Percentiles rank a stretch among this genome's conserved stretches.
phyloP scores from a whole-genome alignment of 352 stramenopile genomes.

The Pythium oligandrum region DNA sequence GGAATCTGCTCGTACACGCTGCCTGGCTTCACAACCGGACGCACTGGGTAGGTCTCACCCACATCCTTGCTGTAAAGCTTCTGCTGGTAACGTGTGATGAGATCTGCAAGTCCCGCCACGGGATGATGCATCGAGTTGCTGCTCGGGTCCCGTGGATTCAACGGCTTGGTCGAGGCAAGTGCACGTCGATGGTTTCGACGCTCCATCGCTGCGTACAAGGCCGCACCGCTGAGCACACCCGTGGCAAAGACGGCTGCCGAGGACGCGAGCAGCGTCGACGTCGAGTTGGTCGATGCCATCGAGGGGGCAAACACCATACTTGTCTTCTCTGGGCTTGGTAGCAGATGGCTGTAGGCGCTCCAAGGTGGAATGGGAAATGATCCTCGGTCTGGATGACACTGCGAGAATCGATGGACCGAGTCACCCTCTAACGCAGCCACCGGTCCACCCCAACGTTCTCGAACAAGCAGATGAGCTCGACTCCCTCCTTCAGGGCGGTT shows the following conservation, averaged over 20 bases:
- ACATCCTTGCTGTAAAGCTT: constrained; percentile 37
- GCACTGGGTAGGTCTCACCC: constrained; percentile 31
- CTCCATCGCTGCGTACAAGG: constrained; percentile 34
- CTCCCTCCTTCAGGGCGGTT: no score
- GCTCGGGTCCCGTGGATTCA: constrained; percentile 34
- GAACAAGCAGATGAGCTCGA: no score
- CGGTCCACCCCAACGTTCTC: no score
- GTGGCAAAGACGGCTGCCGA: constrained; percentile 31
- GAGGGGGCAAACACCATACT: no score
- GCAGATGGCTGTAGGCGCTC: no score
- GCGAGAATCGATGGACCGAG: no score
- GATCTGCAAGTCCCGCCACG: constrained; percentile 38
- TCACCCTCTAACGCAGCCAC: no score
- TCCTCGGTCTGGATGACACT: no score
- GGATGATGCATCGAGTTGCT: constrained; percentile 28
- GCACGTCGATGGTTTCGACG: constrained; percentile 22
- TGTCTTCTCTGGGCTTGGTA: no score
- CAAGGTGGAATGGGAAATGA: no score
- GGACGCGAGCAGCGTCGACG: constrained; percentile 15
- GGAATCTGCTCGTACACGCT: constrained; percentile 36
- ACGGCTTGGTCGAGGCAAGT: constrained; percentile 29
- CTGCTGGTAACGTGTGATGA: constrained; percentile 60
- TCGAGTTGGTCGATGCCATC: not conserved
- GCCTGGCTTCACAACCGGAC: constrained; percentile 36
- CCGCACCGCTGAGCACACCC: constrained; percentile 31